phyloP scores from a whole-genome alignment of 768 basidiomycete genomes.

The Phanerochaete sordida region DNA sequence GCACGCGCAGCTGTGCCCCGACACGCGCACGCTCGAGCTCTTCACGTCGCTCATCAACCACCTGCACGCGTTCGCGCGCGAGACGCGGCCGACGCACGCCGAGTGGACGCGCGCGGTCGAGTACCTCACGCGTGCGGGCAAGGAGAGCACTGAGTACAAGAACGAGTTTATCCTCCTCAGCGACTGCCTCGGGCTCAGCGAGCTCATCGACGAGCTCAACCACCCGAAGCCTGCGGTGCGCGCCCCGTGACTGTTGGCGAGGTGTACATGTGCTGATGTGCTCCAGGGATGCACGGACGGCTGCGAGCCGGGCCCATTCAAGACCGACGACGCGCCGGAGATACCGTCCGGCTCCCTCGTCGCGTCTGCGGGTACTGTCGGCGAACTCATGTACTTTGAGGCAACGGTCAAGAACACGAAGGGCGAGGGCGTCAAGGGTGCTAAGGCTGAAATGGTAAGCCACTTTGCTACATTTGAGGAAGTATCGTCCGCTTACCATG shows the following conservation, averaged over 20 bases:
- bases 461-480: not conserved
- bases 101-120: conserved; percentile 35
- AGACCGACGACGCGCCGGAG: conserved; percentile 28
- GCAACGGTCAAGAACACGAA: conserved; percentile 32
- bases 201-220: conserved; percentile 33
- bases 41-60: conserved; percentile 30
- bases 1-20: conserved; percentile 24
- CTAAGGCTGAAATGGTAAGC: conserved; percentile 32
- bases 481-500: not conserved
- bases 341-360: conserved; percentile 26
- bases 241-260: not conserved
- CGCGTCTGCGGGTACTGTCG: conserved; percentile 22
- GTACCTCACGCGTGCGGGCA: conserved; percentile 35
- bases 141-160: conserved; percentile 34
- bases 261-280: not conserved
- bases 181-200: conserved; percentile 36
- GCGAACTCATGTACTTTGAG: conserved; percentile 33
- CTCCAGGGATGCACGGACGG: conserved; percentile 28
- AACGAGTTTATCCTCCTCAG: conserved; percentile 39
- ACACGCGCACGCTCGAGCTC: conserved; percentile 28
- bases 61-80: conserved; percentile 35
- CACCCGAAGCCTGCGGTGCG: conserved; percentile 30
- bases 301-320: conserved; percentile 35
- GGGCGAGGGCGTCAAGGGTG: conserved; percentile 29
- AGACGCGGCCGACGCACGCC: conserved; percentile 32